phyloP scores from a whole-genome alignment of 2,329 filamentous ascomycete species.

The Trichoderma polysporum region DNA sequence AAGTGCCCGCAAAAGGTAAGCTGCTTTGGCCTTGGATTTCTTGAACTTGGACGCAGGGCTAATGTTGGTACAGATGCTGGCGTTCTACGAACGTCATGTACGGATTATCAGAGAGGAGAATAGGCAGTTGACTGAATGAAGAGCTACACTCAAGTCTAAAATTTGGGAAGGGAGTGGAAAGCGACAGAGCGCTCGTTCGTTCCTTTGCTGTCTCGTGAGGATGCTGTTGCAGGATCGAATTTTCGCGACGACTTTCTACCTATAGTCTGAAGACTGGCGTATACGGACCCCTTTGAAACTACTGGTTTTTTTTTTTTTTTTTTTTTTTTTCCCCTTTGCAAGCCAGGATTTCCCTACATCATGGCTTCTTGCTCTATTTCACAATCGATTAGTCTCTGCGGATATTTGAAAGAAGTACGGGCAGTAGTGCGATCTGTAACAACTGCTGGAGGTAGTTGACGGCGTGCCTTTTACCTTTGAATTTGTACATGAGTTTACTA shows the following conservation, averaged over 20 bases:
- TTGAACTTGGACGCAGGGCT: background rate
- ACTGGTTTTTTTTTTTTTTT: background rate
- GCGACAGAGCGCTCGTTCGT: background rate
- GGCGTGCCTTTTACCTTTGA: background rate
- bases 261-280: background rate
- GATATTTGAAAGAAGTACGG: background rate
- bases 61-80: slow-evolving; percentile 49
- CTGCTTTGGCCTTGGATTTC: too few species aligned
- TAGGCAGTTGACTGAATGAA: slow-evolving; percentile 25
- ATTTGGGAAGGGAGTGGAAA: background rate
- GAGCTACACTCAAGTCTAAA: background rate
- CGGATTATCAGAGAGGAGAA: slow-evolving; percentile 48
- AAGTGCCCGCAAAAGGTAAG: slow-evolving; percentile 75
- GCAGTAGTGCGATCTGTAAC: background rate
- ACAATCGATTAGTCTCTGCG: background rate
- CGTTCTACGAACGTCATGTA: slow-evolving; percentile 59
- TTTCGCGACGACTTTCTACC: background rate
- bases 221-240: background rate
- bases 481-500: background rate
- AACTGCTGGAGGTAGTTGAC: background rate
- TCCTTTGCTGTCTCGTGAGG: background rate
- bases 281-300: background rate
- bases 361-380: background rate
- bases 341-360: background rate
- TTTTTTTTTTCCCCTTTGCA: background rate